These are phyloP conservation scores for Starmerella apicola DNA, from an alignment of 805 yeast genomes.

Conservation along the genomic window DNA sequence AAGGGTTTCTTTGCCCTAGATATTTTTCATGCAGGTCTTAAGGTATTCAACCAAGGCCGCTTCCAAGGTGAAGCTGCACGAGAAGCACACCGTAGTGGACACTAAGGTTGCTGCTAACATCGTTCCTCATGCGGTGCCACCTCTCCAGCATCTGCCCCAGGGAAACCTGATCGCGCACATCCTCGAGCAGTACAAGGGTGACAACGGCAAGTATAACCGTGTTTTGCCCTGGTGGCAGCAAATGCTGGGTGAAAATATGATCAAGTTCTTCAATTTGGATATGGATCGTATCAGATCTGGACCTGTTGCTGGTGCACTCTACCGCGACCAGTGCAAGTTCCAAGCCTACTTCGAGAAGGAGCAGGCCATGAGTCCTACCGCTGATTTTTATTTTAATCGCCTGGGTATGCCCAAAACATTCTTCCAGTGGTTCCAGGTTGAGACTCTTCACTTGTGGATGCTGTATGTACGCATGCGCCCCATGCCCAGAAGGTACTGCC, in stretches of 20 bases:
- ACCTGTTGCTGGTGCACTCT: conserved; percentile 81
- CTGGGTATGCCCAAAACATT: conserved; percentile 73
- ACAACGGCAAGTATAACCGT: conserved; percentile 20
- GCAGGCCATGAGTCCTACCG: conserved; percentile 45
- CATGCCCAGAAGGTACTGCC: conserved; percentile 80
- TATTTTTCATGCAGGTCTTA: not conserved
- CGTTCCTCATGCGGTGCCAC: conserved; percentile 19
- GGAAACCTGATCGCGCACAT: conserved; percentile 24
- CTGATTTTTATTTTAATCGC: conserved; percentile 75
- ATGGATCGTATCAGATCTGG: conserved; percentile 91
- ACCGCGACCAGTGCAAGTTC: conserved; percentile 73
- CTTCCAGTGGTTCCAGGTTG: conserved; percentile 93
- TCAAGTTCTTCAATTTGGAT: conserved; percentile 50
- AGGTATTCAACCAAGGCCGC: not conserved
- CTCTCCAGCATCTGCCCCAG: conserved; percentile 16
- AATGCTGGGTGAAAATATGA: conserved; percentile 25
- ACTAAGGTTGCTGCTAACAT: conserved; percentile 18
- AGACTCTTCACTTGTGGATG: conserved; percentile 86
- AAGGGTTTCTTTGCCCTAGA: not conserved
- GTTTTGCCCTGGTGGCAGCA: conserved; percentile 25
- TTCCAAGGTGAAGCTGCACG: conserved; percentile 14
- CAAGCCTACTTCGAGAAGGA: conserved; percentile 42
- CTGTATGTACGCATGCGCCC: conserved; percentile 91
- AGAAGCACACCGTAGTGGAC: conserved; percentile 21
- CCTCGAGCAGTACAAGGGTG: conserved; percentile 24